These are phyloP conservation scores for Zoysia japonica DNA, from an alignment of 176 grass and related monocot species.

Conservation along the genomic window DNA sequence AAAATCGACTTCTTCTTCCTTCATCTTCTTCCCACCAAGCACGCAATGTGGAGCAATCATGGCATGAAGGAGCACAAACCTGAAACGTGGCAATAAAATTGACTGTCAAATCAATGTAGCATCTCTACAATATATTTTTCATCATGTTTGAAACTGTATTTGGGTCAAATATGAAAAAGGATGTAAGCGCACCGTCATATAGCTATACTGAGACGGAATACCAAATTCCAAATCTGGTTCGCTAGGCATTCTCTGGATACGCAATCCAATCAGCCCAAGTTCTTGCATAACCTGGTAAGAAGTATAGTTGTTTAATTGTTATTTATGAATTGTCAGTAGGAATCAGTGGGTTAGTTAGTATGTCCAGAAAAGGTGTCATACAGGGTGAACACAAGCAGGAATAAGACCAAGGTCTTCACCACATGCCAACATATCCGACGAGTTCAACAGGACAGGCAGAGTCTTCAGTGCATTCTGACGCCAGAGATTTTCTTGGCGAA, in stretches of 20 bases:
- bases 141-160: slow-evolving; percentile 23
- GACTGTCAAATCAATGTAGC: slow-evolving; percentile 18
- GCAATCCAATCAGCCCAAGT: slow-evolving; percentile 90
- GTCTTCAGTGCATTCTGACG: slow-evolving; percentile 94
- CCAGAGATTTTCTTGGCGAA: slow-evolving; percentile 92
- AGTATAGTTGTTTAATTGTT: slow-evolving; percentile 18
- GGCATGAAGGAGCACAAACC: slow-evolving; percentile 98
- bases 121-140: neutral
- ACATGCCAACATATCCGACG: slow-evolving; percentile 97
- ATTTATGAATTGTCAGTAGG: slow-evolving; percentile 40
- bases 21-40: slow-evolving; percentile 99
- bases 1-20: slow-evolving; percentile 71
- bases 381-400: slow-evolving; percentile 99
- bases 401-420: slow-evolving; percentile 98
- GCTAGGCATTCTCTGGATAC: slow-evolving; percentile 98
- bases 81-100: slow-evolving; percentile 40
- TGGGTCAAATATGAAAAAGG: neutral
- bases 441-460: slow-evolving; percentile 90
- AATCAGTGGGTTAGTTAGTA: slow-evolving; percentile 23
- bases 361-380: slow-evolving; percentile 41
- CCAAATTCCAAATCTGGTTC: slow-evolving; percentile 83
- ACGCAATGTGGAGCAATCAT: slow-evolving; percentile 95
- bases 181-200: slow-evolving; percentile 80
- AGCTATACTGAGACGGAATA: slow-evolving; percentile 90
- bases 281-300: slow-evolving; percentile 94